Percentiles rank a stretch among this genome's conserved stretches.
Evolutionary conservation across 768 basidiomycete species (phyloP).

Genomic region (Russula sp.): DNA sequence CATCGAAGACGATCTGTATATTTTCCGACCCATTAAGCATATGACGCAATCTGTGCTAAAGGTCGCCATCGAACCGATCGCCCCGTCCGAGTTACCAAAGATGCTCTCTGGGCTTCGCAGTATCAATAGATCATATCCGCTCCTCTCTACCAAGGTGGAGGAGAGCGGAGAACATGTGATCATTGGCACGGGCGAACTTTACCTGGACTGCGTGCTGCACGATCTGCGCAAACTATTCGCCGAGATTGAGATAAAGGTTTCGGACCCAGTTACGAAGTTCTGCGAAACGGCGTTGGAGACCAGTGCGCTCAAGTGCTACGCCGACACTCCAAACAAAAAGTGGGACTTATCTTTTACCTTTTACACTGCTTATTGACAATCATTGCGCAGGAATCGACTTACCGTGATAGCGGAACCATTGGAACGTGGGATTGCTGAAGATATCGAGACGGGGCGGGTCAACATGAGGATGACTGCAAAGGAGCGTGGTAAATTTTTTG

Average conservation of each 20-base stretch:
- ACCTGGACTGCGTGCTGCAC: slow-evolving; percentile 95
- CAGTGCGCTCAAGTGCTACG: slow-evolving; percentile 96
- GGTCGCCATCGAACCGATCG: slow-evolving; percentile 96
- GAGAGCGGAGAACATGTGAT: slow-evolving; percentile 97
- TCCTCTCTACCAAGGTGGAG: slow-evolving; percentile 92
- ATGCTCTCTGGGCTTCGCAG: slow-evolving; percentile 96
- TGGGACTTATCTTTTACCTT: slow-evolving; percentile 35
- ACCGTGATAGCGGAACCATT: slow-evolving; percentile 99
- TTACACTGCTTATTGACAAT: slow-evolving; percentile 12
- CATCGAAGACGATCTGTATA: slow-evolving; percentile 81
- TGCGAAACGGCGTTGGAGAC: slow-evolving; percentile 98
- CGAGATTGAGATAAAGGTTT: slow-evolving; percentile 99
- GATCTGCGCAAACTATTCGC: slow-evolving; percentile 87
- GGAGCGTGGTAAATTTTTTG: slow-evolving; percentile 92
- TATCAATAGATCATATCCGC: slow-evolving; percentile 96
- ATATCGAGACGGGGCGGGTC: slow-evolving; percentile 89
- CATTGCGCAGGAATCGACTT: slow-evolving; percentile 72
- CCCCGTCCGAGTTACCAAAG: slow-evolving; percentile 95
- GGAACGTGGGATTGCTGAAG: slow-evolving; percentile 92
- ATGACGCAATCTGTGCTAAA: slow-evolving; percentile 96
- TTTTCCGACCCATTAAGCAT: slow-evolving; percentile 94
- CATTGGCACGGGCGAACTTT: slow-evolving; percentile 94
- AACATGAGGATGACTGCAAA: slow-evolving; percentile 94
- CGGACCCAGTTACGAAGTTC: slow-evolving; percentile 97
- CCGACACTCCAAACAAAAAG: slow-evolving; percentile 99